Evolutionary conservation across 2,329 filamentous ascomycete genomes (phyloP).

Genomic region (Talaromyces sp.): DNA sequence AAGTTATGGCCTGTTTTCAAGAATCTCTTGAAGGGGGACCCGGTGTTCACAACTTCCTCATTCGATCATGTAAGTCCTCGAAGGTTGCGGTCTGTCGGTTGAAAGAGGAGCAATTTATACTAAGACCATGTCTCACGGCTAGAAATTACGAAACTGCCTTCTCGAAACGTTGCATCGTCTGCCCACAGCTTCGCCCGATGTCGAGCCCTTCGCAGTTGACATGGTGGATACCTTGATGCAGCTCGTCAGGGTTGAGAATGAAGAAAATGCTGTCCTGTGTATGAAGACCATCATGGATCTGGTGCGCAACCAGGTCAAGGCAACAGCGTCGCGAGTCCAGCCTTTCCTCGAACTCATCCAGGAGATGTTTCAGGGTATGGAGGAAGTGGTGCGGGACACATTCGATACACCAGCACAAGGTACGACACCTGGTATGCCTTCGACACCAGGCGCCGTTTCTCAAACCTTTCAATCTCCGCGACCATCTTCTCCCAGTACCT

Average conservation of each 20-base stretch:
- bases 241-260: constrained; percentile 86
- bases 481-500: constrained; percentile 83
- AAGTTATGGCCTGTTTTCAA: constrained; percentile 88
- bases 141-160: constrained; percentile 88
- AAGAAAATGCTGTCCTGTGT: constrained; percentile 97
- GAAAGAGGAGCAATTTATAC: not conserved
- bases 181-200: constrained; percentile 69
- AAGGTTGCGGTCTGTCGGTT: not conserved
- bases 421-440: constrained; percentile 47
- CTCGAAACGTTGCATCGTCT: constrained; percentile 93
- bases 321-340: constrained; percentile 77
- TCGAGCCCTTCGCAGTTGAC: constrained; percentile 84
- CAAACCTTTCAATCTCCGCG: constrained; percentile 81
- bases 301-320: constrained; percentile 85
- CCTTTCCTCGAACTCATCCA: constrained; percentile 87
- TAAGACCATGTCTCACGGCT: constrained; percentile 10
- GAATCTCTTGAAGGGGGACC: constrained; percentile 76
- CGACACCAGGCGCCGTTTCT: constrained; percentile 50
- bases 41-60: constrained; percentile 86
- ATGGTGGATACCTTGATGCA: constrained; percentile 88
- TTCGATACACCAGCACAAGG: constrained; percentile 72
- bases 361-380: constrained; percentile 93
- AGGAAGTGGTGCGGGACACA: constrained; percentile 89
- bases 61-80: constrained; percentile 68
- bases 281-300: constrained; percentile 98